Conservation (phyloP, 2,329 filamentous ascomycete species). For the Graphiopsis chlorocephala region DNA sequence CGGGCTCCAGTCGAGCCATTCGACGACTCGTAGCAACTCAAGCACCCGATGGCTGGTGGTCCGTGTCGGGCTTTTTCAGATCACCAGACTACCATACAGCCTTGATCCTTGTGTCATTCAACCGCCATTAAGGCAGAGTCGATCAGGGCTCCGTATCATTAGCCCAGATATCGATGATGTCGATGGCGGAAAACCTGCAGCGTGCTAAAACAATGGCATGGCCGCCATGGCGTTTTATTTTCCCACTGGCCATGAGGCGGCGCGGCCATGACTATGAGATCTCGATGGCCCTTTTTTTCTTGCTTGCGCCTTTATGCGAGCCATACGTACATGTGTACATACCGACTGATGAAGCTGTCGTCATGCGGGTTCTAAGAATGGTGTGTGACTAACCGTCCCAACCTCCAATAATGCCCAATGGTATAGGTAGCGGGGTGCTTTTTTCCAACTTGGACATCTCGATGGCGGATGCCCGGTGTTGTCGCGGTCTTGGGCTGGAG, state of each 20-base stretch:
- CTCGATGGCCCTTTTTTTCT: neutral
- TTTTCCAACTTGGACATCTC: neutral
- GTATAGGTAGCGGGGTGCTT: neutral
- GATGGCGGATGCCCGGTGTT: neutral
- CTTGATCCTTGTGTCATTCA: neutral
- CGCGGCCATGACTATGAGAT: neutral
- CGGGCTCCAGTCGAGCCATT: neutral
- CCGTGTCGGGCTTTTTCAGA: neutral
- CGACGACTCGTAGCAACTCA: neutral
- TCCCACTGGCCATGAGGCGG: neutral
- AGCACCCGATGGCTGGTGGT: neutral
- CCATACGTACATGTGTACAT: neutral
- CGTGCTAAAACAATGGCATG: neutral
- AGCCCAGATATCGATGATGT: neutral
- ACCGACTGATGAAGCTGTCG: too few species aligned
- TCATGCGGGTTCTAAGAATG: neutral
- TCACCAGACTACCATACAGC: neutral
- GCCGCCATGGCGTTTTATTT: neutral
- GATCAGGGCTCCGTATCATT: neutral
- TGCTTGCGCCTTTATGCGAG: neutral
- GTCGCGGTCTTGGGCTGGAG: neutral
- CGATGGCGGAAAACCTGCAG: neutral
- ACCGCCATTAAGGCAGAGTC: neutral
- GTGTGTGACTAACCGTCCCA: neutral
- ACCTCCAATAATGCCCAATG: neutral